Conservation (phyloP, 805 yeast genomes). For the Candida insectalens region DNA sequence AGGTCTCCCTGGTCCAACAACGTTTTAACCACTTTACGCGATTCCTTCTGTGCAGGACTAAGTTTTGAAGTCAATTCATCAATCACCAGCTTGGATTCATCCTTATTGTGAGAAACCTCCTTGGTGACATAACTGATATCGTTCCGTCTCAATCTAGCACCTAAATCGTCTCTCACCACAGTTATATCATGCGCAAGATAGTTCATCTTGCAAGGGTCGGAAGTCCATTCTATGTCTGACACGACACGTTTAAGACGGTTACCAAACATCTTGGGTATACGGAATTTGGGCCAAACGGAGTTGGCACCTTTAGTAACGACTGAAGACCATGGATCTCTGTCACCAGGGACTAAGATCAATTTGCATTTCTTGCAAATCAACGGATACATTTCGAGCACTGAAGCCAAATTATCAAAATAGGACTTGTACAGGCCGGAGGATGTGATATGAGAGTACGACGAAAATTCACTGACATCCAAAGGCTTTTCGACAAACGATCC, state of each 20-base stretch:
- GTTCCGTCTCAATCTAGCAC: constrained; percentile 61
- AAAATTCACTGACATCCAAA: constrained; percentile 42
- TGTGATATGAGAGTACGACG: constrained; percentile 37
- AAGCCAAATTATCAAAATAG: constrained; percentile 67
- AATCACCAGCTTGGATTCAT: constrained; percentile 16
- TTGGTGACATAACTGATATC: constrained; percentile 43
- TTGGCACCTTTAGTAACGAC: constrained; percentile 53
- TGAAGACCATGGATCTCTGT: constrained; percentile 90
- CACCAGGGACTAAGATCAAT: constrained; percentile 76
- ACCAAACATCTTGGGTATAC: constrained; percentile 65
- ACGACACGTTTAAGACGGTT: constrained; percentile 53
- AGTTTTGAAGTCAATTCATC: constrained; percentile 20
- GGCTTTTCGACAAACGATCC: constrained; percentile 77
- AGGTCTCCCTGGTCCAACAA: constrained; percentile 79
- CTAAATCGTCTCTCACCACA: constrained; percentile 62
- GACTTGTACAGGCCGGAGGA: constrained; percentile 49
- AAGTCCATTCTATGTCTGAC: constrained; percentile 41
- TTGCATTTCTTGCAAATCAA: constrained; percentile 40
- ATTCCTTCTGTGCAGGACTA: constrained; percentile 41
- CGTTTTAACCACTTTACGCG: constrained; percentile 69
- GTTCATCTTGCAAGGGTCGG: constrained; percentile 72
- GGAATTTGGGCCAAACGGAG: constrained; percentile 60
- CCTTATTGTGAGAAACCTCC: constrained; percentile 6
- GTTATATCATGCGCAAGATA: constrained; percentile 82
- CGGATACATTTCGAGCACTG: constrained; percentile 50